Evolutionary conservation across 2,329 filamentous ascomycete genomes (phyloP).

Genomic region (Ilyonectria mors-panacis): DNA sequence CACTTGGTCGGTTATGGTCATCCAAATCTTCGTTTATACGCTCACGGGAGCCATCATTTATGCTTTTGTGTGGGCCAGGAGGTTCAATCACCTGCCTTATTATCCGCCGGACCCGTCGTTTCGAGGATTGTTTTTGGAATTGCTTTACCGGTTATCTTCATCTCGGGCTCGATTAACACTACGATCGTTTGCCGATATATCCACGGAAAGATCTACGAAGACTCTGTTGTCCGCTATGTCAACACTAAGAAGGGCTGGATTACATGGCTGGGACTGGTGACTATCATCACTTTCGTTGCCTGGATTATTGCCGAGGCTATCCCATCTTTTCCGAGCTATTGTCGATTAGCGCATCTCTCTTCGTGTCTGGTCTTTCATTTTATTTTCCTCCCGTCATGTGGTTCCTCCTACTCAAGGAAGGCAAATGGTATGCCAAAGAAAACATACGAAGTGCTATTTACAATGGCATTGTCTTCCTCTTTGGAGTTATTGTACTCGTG

Average conservation of each 20-base stretch:
- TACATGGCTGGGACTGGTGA: background rate
- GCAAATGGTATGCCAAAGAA: constrained; percentile 5
- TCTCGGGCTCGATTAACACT: constrained; percentile 5
- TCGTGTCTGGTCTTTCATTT: background rate
- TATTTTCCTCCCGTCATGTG: constrained; percentile 6
- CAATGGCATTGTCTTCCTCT: constrained; percentile 5
- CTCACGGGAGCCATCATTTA: background rate
- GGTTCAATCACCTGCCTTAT: background rate
- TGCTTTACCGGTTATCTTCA: background rate
- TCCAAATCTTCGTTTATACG: background rate
- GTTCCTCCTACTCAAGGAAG: constrained; percentile 3
- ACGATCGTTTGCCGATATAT: background rate
- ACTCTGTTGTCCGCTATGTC: constrained; percentile 7
- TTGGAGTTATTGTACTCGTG: background rate
- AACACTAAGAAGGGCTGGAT: constrained; percentile 10
- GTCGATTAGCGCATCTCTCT: constrained; percentile 2
- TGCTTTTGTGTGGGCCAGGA: constrained; percentile 5
- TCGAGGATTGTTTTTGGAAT: constrained; percentile 5
- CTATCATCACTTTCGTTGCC: background rate
- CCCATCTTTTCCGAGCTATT: constrained; percentile 5
- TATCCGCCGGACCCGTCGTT: background rate
- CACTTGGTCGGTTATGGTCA: background rate
- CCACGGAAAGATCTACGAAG: background rate
- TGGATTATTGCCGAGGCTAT: constrained; percentile 6
- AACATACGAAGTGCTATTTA: background rate